Evolutionary conservation across 2,329 filamentous ascomycete species (phyloP).

Genomic region (Mollisia scopiformis): DNA sequence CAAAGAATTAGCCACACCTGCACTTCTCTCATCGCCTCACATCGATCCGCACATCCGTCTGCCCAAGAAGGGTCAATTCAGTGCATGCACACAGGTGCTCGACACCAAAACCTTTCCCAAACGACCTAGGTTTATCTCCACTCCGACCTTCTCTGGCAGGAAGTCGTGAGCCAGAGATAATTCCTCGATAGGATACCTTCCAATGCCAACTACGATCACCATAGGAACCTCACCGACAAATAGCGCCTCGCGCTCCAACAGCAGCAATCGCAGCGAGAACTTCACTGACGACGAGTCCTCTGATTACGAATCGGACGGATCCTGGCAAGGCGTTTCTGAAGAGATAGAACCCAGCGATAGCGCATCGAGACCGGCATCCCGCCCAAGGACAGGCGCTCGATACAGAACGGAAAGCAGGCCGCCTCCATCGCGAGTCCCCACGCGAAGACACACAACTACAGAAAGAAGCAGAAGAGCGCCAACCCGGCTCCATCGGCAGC

Average conservation of each 20-base stretch:
- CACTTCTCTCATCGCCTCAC: neutral
- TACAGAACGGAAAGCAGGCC: slow-evolving; percentile 36
- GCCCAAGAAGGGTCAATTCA: neutral
- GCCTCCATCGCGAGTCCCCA: slow-evolving; percentile 43
- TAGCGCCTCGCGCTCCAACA: slow-evolving; percentile 33
- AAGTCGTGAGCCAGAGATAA: slow-evolving; percentile 37
- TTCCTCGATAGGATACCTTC: slow-evolving; percentile 26
- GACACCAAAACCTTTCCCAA: slow-evolving; percentile 19
- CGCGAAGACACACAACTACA: slow-evolving; percentile 39
- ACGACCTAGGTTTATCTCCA: slow-evolving; percentile 32
- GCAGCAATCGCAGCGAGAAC: slow-evolving; percentile 25
- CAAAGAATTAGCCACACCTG: neutral
- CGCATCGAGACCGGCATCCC: slow-evolving; percentile 53
- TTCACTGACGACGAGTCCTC: slow-evolving; percentile 34
- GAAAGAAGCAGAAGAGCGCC: slow-evolving; percentile 40
- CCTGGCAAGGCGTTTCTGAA: slow-evolving; percentile 43
- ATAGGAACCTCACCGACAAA: slow-evolving; percentile 28
- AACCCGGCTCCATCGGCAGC: slow-evolving; percentile 45
- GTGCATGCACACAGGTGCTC: slow-evolving; percentile 1
- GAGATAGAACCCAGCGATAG: slow-evolving; percentile 62
- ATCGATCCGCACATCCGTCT: too few species aligned
- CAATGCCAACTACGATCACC: slow-evolving; percentile 31
- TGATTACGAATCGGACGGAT: slow-evolving; percentile 34
- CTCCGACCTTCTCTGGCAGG: slow-evolving; percentile 37
- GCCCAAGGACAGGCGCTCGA: slow-evolving; percentile 27